Evolutionary conservation across 2,329 filamentous ascomycete species (phyloP).

Genomic region (Penicillium hesseltinei): DNA sequence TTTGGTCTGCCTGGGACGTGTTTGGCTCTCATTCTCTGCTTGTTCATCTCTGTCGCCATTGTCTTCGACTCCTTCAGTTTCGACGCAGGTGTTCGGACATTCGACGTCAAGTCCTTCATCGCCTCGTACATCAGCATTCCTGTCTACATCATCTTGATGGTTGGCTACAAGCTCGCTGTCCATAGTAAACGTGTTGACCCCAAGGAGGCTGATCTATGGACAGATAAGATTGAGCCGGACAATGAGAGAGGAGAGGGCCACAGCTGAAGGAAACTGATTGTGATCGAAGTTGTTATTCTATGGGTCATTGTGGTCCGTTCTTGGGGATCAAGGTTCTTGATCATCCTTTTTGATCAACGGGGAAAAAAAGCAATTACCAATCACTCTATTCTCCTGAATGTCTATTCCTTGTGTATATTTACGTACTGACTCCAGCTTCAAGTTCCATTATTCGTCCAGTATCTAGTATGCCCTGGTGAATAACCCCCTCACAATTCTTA

Average conservation of each 20-base stretch:
- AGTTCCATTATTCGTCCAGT: not conserved
- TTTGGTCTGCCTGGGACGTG: constrained; percentile 68
- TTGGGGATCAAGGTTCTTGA: not conserved
- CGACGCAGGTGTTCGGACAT: constrained; percentile 47
- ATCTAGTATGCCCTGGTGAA: not conserved
- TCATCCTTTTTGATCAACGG: not conserved
- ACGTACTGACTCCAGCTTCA: not conserved
- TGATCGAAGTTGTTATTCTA: not conserved
- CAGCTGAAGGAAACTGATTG: not conserved
- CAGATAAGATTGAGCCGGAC: constrained; percentile 21
- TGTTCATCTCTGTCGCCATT: constrained; percentile 74
- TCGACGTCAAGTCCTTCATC: constrained; percentile 71
- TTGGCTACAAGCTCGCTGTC: constrained; percentile 62
- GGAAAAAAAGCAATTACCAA: not conserved
- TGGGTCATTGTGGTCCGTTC: not conserved
- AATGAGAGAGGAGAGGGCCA: not conserved
- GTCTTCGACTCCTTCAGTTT: constrained; percentile 68
- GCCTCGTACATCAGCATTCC: constrained; percentile 75
- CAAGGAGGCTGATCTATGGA: constrained; percentile 64
- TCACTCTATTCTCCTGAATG: not conserved
- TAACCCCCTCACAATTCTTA: not conserved
- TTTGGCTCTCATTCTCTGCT: constrained; percentile 65
- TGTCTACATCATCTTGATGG: constrained; percentile 65
- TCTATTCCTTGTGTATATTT: not conserved
- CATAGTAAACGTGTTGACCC: constrained; percentile 56